Conservation (phyloP, 2,329 filamentous ascomycete genomes). For the Ophiostoma himal-ulmi region DNA sequence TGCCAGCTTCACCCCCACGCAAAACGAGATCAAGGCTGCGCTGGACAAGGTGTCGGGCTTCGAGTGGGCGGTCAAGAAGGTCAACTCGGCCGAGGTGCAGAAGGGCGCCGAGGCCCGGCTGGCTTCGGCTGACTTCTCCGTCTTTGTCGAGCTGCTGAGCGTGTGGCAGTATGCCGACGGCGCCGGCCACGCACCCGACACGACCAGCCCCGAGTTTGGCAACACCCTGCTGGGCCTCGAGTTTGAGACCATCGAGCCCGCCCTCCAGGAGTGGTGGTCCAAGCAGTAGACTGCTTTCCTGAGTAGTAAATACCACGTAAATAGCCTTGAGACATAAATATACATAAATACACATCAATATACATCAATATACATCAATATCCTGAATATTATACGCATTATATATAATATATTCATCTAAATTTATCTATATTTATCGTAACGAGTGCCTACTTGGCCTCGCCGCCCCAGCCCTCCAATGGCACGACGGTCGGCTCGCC, state of each 20-base stretch:
- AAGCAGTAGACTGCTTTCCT: constrained; percentile 10
- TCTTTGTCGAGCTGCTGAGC: constrained; percentile 31
- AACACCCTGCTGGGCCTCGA: constrained; percentile 30
- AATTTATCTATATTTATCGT: too few species aligned
- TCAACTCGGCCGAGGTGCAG: constrained; percentile 34
- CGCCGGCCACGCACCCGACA: constrained; percentile 31
- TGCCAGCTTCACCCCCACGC: constrained; percentile 52
- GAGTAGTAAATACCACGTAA: background rate
- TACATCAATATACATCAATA: background rate
- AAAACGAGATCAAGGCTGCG: constrained; percentile 50
- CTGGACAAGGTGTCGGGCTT: constrained; percentile 47
- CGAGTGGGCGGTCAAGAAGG: constrained; percentile 44
- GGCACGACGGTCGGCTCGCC: constrained; percentile 56
- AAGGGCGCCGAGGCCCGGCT: constrained; percentile 40
- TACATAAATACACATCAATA: background rate
- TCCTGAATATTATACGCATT: too few species aligned
- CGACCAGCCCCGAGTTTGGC: constrained; percentile 24
- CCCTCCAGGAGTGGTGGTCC: constrained; percentile 25
- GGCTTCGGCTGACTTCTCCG: constrained; percentile 36
- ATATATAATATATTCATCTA: too few species aligned
- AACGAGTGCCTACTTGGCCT: constrained; percentile 29
- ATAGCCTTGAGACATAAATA: background rate
- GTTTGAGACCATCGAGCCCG: constrained; percentile 24
- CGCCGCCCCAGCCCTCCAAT: constrained; percentile 56
- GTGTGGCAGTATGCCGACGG: constrained; percentile 35